Evolutionary conservation across 352 stramenopile genomes (phyloP).

Genomic region (Blastocystis sp.): DNA sequence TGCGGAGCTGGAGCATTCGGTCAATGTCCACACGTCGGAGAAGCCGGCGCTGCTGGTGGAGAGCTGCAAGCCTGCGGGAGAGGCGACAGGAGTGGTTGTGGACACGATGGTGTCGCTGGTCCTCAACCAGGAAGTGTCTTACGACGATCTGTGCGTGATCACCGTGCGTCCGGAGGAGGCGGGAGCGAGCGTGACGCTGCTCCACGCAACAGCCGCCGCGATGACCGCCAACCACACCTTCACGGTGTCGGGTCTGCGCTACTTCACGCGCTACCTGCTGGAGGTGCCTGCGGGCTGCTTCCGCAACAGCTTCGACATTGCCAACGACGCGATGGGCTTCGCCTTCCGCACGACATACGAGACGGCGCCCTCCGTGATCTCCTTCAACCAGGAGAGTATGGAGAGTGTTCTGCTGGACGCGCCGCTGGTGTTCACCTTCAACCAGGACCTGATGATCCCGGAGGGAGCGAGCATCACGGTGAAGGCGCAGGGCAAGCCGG

Average conservation of each 20-base stretch:
- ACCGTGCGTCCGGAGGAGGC: neutral
- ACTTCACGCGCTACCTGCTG: neutral
- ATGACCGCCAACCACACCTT: neutral
- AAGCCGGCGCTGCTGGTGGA: neutral
- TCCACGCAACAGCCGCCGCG: neutral
- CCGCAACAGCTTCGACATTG: neutral
- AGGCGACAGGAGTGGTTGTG: neutral
- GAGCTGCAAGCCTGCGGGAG: neutral
- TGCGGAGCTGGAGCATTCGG: neutral
- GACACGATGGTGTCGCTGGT: neutral
- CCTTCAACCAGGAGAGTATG: conserved; percentile 22
- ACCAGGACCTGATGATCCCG: neutral
- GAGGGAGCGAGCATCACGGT: neutral
- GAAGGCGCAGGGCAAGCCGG: neutral
- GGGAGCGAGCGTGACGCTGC: neutral
- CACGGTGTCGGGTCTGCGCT: neutral
- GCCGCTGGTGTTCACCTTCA: conserved; percentile 14
- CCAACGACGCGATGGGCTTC: neutral
- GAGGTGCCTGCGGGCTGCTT: conserved; percentile 1
- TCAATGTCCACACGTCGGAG: neutral
- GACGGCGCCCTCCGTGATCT: neutral
- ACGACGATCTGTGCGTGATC: neutral
- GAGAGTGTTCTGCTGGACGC: neutral
- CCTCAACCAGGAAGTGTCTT: neutral
- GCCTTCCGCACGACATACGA: neutral